Evolutionary conservation across 331 rosid species (phyloP).

Genomic region (Stylosanthes scabra): DNA sequence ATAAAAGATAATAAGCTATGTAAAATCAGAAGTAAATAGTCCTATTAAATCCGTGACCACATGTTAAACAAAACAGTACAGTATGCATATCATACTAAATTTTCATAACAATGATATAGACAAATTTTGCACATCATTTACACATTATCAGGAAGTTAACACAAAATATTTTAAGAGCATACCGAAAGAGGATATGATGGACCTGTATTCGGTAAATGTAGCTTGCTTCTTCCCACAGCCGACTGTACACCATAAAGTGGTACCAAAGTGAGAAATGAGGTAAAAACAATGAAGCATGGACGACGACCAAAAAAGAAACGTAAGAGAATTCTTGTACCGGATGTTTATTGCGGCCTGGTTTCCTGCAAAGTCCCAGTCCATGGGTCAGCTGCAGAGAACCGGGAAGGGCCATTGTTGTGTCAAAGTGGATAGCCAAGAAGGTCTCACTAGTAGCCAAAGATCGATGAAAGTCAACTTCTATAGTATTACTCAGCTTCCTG

Average conservation of each 20-base stretch:
- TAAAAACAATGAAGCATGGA: constrained; percentile 8
- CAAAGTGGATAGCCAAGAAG: constrained; percentile 39
- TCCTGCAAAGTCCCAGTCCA: constrained; percentile 75
- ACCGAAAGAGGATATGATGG: constrained; percentile 54
- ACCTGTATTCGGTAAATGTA: constrained; percentile 45
- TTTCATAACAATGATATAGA: constrained; percentile 4
- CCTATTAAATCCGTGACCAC: neutral
- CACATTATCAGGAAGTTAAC: constrained; percentile 3
- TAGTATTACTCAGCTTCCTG: constrained; percentile 44
- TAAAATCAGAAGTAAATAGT: constrained; percentile 18
- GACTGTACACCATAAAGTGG: constrained; percentile 57
- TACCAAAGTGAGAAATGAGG: constrained; percentile 22
- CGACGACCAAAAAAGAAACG: neutral
- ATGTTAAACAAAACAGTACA: constrained; percentile 5
- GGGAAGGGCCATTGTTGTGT: constrained; percentile 70
- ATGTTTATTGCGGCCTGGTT: constrained; percentile 53
- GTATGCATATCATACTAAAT: constrained; percentile 5
- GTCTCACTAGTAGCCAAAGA: constrained; percentile 41
- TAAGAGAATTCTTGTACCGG: constrained; percentile 46
- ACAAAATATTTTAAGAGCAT: constrained; percentile 31
- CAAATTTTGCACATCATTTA: constrained; percentile 19
- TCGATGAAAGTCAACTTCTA: constrained; percentile 10
- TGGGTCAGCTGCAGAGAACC: constrained; percentile 84
- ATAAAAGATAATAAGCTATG: neutral
- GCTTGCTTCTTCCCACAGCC: constrained; percentile 47